Conservation (phyloP, 1,139 yeast species). For the Taphrina populina region DNA sequence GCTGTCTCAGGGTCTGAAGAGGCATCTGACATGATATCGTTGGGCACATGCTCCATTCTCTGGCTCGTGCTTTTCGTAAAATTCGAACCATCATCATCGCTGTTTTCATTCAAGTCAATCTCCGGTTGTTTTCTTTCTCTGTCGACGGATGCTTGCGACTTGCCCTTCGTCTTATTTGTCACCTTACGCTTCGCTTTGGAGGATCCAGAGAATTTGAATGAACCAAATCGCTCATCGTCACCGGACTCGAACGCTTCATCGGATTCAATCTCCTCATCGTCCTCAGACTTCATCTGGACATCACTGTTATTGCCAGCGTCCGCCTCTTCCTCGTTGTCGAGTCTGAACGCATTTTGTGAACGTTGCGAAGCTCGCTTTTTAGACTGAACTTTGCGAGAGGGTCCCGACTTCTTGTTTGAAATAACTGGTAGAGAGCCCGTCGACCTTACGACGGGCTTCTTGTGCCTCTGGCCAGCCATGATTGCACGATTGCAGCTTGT, state of each 20-base stretch:
- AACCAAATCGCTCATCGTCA: slow-evolving; percentile 37
- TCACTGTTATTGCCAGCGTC: slow-evolving; percentile 12
- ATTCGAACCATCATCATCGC: slow-evolving; percentile 45
- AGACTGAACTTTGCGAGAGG: slow-evolving; percentile 8
- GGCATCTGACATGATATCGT: slow-evolving; percentile 36
- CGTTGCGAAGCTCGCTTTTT: slow-evolving; percentile 5
- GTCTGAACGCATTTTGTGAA: slow-evolving; percentile 28
- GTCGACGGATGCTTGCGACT: slow-evolving; percentile 26
- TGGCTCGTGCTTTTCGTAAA: slow-evolving; percentile 49
- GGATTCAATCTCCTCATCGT: slow-evolving; percentile 39
- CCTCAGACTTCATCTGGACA: slow-evolving; percentile 34
- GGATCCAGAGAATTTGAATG: slow-evolving; percentile 36
- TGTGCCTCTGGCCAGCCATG: no score
- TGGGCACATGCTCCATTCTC: slow-evolving; percentile 39
- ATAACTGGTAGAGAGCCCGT: no score
- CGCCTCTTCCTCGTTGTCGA: slow-evolving; percentile 2
- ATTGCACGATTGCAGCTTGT: no score
- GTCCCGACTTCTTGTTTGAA: no score
- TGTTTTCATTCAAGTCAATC: slow-evolving; percentile 44
- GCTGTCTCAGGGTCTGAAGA: slow-evolving; percentile 40
- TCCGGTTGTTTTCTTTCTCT: slow-evolving; percentile 38
- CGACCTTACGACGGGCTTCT: no score
- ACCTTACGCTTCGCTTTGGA: background rate
- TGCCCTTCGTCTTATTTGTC: slow-evolving; percentile 20
- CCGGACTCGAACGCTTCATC: slow-evolving; percentile 39